Base-by-base conservation (phyloP, 768 basidiomycete species). In the Mycena galopus region DNA sequence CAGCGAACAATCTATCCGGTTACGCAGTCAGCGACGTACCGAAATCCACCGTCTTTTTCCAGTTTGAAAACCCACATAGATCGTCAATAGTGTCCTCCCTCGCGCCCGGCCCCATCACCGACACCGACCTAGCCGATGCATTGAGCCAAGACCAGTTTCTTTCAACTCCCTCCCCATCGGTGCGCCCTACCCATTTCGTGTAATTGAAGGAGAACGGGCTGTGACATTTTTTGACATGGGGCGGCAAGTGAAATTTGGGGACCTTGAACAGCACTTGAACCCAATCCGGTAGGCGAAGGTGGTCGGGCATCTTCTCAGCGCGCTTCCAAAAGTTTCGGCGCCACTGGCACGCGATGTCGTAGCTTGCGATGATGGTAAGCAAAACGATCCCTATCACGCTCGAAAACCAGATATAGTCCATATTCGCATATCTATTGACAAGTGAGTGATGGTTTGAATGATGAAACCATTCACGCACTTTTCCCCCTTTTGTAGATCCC, bases 101-200 rank as follows among this genome's bases (percentile, higher is more conserved):
- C 4, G 65, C 47, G 5, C 79, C 79, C 2, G 75, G 77, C 0
- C 72, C 74, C 78, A 79, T 79, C 47, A 73, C 65, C 8, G 69
- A 71, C 4, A 73, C 59, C 16, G 65, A 75, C 4, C 67, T 50
- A 9, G 74, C 77, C 3, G 56, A 55, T 14, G 55, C 51, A 57
- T 77, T 79, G 5, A 77, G 53, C 67, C 67, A 71, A 2, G 81
- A 72, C 85, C 85, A 86, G 4, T 75, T 76, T 0, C 77, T 61
- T 58, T 87, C 84, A 0, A 81, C 76, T 73, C 82, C 61, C 19
- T 86, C 84, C 0, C 84, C 81, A 72, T 83, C 81, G 4, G 77
- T 81, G 1, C 78, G 73, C 7, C 81, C 81, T 23, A 77, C 75
- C 1, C 79, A 14, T 21, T 65, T 65, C 1, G 67, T 72, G 39